phyloP scores from a whole-genome alignment of 1,284 basidiomycete species.

The Trichosporon faecale region DNA sequence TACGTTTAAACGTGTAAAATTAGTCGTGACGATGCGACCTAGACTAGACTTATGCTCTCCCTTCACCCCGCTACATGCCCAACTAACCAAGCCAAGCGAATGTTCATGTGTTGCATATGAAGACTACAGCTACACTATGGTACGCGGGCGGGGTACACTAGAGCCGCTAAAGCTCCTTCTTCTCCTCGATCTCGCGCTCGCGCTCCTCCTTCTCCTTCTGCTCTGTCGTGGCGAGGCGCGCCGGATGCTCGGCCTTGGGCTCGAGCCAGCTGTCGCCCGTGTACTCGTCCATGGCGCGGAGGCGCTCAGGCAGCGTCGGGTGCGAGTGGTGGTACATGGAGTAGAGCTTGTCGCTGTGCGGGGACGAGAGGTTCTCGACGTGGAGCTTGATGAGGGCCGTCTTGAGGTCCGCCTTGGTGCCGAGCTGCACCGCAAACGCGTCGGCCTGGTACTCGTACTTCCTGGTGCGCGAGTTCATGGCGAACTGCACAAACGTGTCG shows the following conservation, averaged over 20 bases:
- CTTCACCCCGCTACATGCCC: not conserved
- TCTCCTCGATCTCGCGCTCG: conserved; percentile 11
- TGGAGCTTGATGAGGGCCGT: conserved; percentile 76
- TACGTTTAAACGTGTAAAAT: conserved; percentile 73
- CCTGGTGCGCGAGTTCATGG: conserved; percentile 75
- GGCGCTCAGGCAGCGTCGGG: conserved; percentile 80
- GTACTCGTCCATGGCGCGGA: conserved; percentile 68
- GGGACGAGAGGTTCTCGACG: conserved; percentile 83
- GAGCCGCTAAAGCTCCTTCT: conserved; percentile 21
- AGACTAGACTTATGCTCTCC: not conserved
- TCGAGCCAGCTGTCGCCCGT: conserved; percentile 18
- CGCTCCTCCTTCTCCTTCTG: conserved; percentile 16
- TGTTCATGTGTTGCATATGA: not conserved
- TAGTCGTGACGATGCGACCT: not conserved
- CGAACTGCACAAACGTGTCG: conserved; percentile 71
- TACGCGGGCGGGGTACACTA: not conserved
- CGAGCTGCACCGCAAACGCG: conserved; percentile 48
- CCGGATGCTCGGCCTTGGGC: conserved; percentile 4
- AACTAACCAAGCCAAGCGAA: not conserved
- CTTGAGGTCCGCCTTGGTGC: conserved; percentile 63
- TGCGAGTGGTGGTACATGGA: conserved; percentile 84
- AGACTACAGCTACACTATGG: not conserved
- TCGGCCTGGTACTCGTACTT: conserved; percentile 82
- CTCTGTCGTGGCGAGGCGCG: conserved; percentile 2
- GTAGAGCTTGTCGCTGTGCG: conserved; percentile 89